Percentiles rank a stretch among this genome's conserved stretches.
Conservation (phyloP, 2,329 filamentous ascomycete genomes). For the Fusarium tjaetaba region DNA sequence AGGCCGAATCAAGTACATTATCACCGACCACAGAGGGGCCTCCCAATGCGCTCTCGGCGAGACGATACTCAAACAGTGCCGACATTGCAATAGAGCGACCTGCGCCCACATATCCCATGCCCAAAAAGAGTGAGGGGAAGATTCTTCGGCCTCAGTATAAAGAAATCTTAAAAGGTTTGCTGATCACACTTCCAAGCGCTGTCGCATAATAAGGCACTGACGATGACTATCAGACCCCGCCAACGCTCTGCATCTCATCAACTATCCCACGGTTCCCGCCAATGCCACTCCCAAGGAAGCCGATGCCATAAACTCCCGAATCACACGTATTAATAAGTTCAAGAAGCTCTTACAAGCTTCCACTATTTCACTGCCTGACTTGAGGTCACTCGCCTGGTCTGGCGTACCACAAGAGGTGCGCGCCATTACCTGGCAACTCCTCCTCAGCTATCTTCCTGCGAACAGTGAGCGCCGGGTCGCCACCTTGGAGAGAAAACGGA, state of each 20-base stretch:
- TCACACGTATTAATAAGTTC: conserved; percentile 97
- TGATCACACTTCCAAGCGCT: background rate
- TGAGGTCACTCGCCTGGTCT: conserved; percentile 90
- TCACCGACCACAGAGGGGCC: conserved; percentile 51
- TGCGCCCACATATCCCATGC: conserved; percentile 82
- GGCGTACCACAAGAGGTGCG: conserved; percentile 94
- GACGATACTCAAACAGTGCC: conserved; percentile 82
- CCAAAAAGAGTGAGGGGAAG: conserved; percentile 92
- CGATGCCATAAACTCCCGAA: conserved; percentile 86
- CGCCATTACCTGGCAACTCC: conserved; percentile 98
- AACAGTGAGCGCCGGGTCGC: conserved; percentile 92
- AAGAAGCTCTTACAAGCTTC: conserved; percentile 94
- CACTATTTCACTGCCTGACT: conserved; percentile 84
- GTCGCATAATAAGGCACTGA: conserved; percentile 22
- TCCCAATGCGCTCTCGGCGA: conserved; percentile 53
- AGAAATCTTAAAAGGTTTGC: conserved; percentile 80
- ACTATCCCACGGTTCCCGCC: conserved; percentile 78
- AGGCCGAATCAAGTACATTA: conserved; percentile 45
- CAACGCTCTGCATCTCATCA: conserved; percentile 93
- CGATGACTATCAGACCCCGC: conserved; percentile 70
- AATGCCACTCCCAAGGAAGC: conserved; percentile 84
- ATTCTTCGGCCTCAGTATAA: conserved; percentile 97
- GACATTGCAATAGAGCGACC: conserved; percentile 94
- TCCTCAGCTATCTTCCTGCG: conserved; percentile 95
- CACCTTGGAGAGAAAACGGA: conserved; percentile 91